A percentile compares a stretch with the other conserved stretches of the same genome.
These are phyloP conservation scores for Epichloe elymi DNA, from an alignment of 2,329 filamentous ascomycete species.

Conservation along the genomic window DNA sequence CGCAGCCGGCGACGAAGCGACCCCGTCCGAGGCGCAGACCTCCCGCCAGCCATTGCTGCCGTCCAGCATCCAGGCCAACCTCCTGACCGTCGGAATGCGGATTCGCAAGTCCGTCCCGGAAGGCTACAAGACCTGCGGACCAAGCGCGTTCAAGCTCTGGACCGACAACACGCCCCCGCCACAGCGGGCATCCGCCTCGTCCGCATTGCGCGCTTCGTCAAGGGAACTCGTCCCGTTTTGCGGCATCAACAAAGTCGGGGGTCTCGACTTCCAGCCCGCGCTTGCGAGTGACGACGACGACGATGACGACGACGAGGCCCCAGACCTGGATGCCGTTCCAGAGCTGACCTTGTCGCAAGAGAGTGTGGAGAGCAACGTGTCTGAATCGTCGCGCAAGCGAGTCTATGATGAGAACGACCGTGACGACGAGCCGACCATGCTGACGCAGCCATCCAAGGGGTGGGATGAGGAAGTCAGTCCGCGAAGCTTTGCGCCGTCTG, in stretches of 20 bases:
- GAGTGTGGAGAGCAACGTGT: constrained; percentile 27
- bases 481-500: constrained; percentile 23
- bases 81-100: constrained; percentile 90
- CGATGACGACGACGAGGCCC: constrained; percentile 17
- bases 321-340: constrained; percentile 28
- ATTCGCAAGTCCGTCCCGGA: constrained; percentile 86
- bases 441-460: constrained; percentile 9
- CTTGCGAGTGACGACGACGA: constrained; percentile 12
- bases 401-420: constrained; percentile 31
- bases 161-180: constrained; percentile 18
- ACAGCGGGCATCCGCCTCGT: constrained; percentile 1
- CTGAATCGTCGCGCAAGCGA: constrained; percentile 31
- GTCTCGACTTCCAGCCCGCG: constrained; percentile 46
- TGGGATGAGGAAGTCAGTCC: constrained; percentile 28
- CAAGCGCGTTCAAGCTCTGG: constrained; percentile 40
- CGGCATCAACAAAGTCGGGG: constrained; percentile 64
- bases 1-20: constrained; percentile 24
- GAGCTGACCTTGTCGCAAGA: constrained; percentile 43
- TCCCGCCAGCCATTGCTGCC: constrained; percentile 40
- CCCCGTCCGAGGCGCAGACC: constrained; percentile 8
- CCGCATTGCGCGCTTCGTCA: constrained; percentile 16
- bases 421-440: constrained; percentile 7
- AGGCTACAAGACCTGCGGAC: constrained; percentile 67
- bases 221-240: constrained; percentile 69
- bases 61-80: constrained; percentile 57